Conservation (phyloP, 2,329 filamentous ascomycete species). For the Phialophora tarda region DNA sequence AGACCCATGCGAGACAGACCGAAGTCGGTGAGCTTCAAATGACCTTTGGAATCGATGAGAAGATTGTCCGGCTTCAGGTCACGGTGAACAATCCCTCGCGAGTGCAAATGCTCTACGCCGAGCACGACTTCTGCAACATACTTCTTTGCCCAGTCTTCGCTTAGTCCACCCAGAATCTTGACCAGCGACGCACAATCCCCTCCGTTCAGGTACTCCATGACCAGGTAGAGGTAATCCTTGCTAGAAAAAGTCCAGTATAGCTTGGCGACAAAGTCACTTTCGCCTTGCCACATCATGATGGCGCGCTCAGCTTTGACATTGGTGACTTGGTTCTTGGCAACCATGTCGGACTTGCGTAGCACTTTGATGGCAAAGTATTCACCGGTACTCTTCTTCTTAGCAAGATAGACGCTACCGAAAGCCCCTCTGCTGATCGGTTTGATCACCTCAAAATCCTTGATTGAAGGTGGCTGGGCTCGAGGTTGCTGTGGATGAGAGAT, state of each 20-base stretch:
- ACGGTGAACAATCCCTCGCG: constrained; percentile 91
- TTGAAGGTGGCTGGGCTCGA: constrained; percentile 87
- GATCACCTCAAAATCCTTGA: constrained; percentile 99
- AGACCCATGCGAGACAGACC: constrained; percentile 96
- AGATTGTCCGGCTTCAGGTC: constrained; percentile 97
- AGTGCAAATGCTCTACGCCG: constrained; percentile 95
- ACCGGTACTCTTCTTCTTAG: constrained; percentile 97
- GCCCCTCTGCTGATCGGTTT: constrained; percentile 99
- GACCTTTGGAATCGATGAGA: constrained; percentile 93
- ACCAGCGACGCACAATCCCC: constrained; percentile 96
- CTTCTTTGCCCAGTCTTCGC: constrained; percentile 98
- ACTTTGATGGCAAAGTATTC: constrained; percentile 99
- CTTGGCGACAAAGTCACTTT: constrained; percentile 98
- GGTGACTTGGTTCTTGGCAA: constrained; percentile 98
- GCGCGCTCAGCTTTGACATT: constrained; percentile 98
- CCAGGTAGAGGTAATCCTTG: constrained; percentile 97
- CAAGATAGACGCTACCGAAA: constrained; percentile 95
- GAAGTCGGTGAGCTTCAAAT: constrained; percentile 97
- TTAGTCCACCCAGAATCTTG: constrained; percentile 87
- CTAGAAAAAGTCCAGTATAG: constrained; percentile 99
- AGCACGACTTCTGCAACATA: constrained; percentile 95
- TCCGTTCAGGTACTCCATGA: constrained; percentile 99
- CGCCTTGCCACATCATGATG: constrained; percentile 99
- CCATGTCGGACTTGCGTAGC: constrained; percentile 99
- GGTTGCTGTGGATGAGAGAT: constrained; percentile 83